phyloP scores from a whole-genome alignment of 2,329 filamentous ascomycete genomes.

The Dendryphion nanum region DNA sequence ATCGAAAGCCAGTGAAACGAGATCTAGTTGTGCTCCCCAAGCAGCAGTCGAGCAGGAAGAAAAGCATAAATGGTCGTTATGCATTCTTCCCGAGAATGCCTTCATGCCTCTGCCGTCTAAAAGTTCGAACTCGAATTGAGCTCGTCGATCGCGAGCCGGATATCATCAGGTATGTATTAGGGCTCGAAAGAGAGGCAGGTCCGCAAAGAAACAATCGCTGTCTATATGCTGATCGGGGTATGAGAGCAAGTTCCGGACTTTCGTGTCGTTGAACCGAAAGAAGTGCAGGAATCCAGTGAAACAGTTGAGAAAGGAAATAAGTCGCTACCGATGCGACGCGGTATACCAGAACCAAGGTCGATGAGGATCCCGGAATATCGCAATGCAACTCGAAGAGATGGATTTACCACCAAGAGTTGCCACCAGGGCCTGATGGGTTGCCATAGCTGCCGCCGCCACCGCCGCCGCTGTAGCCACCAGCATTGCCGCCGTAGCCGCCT shows the following conservation, averaged over 20 bases:
- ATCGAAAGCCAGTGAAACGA: constrained; percentile 39
- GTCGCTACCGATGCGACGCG: constrained; percentile 12
- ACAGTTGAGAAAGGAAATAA: constrained; percentile 17
- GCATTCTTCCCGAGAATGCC: constrained; percentile 31
- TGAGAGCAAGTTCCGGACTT: constrained; percentile 43
- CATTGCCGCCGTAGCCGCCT: constrained; percentile 52
- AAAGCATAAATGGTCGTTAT: constrained; percentile 41
- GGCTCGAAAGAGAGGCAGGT: constrained; percentile 41
- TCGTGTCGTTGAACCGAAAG: constrained; percentile 37
- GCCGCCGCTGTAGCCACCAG: constrained; percentile 58
- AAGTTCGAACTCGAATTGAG: constrained; percentile 35
- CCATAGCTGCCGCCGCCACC: constrained; percentile 60
- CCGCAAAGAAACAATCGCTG: constrained; percentile 48
- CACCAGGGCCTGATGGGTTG: constrained; percentile 63
- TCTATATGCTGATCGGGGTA: constrained; percentile 53
- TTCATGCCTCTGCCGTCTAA: constrained; percentile 35
- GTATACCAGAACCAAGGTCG: not conserved
- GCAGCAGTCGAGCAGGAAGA: constrained; percentile 39
- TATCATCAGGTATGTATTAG: constrained; percentile 38
- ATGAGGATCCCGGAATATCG: constrained; percentile 24
- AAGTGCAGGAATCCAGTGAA: constrained; percentile 32
- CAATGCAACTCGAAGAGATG: constrained; percentile 16
- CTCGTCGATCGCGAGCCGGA: constrained; percentile 31
- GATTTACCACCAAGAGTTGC: constrained; percentile 67
- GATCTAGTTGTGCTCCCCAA: constrained; percentile 41